Conservation (phyloP, 805 yeast species). For the Yamadazyma ubonensis region DNA sequence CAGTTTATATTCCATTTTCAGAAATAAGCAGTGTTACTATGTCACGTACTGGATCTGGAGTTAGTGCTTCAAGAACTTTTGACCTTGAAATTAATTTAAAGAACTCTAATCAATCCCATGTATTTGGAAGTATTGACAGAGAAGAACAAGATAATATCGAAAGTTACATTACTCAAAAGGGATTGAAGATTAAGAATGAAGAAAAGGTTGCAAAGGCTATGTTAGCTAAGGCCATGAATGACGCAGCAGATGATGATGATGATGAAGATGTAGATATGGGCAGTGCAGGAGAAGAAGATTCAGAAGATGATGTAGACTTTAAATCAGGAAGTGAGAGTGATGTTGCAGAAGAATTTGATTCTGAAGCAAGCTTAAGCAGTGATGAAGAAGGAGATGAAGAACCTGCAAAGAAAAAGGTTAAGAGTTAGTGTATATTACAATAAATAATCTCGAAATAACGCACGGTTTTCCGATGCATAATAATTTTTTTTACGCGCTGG, state of each 20-base stretch:
- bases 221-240: slow-evolving; percentile 73
- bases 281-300: slow-evolving; percentile 72
- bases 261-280: slow-evolving; percentile 49
- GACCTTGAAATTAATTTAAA: slow-evolving; percentile 80
- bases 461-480: too few relatives aligned
- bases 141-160: slow-evolving; percentile 86
- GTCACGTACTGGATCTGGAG: slow-evolving; percentile 81
- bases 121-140: slow-evolving; percentile 83
- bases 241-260: slow-evolving; percentile 49
- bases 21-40: slow-evolving; percentile 77
- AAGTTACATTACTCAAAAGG: slow-evolving; percentile 71
- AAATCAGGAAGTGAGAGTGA: slow-evolving; percentile 61
- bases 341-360: slow-evolving; percentile 81
- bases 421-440: slow-evolving; percentile 17
- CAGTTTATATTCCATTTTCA: slow-evolving; percentile 82
- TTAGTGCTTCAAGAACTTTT: slow-evolving; percentile 81
- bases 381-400: slow-evolving; percentile 22
- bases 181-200: slow-evolving; percentile 80
- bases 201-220: slow-evolving; percentile 83
- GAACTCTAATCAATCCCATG: slow-evolving; percentile 63
- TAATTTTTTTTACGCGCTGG: background rate
- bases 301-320: slow-evolving; percentile 85
- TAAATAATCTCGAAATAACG: too few relatives aligned
- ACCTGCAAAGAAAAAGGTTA: slow-evolving; percentile 35
- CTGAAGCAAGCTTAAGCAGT: slow-evolving; percentile 48